Evolutionary conservation across 2,329 filamentous ascomycete species (phyloP), one percentile per base, ranked within the genome.

Genomic region (Aspergillus pseudoviridinutans): DNA sequence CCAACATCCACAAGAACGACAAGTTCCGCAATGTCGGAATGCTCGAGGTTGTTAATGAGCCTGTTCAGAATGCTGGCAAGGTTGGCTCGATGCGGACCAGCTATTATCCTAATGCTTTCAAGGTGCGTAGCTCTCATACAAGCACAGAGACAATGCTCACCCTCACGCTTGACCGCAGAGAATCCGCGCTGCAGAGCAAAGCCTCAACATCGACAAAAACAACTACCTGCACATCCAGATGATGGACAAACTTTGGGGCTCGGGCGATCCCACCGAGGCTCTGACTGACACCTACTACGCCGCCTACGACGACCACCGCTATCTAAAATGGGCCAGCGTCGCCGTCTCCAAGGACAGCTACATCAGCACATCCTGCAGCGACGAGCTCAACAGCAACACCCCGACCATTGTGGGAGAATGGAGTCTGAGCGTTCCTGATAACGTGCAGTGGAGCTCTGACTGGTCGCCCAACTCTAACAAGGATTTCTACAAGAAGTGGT

Each of bases 361-460:
- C 60, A 74, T 87, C 44, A 56, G 65, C 2, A 75, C 78, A 2
- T 81, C 80, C 1, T 87, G 84, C 71, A 73, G 64, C 10, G 73
- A 78, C 55, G 71, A 81, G 61, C 76, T 78, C 22, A 70, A 72
- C 49, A 70, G 71, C 14, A 76, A 78, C 64, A 72, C 64, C 41
- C 80, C 81, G 3, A 77, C 79, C 14, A 75, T 86, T 27, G 78
- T 87, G 1, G 84, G 84, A 32, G 85, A 87, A 67, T 87, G 82
- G 79, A 80, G 79, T 46, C 68, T 87, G 7, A 77, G 76, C 42
- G 78, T 83, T 1, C 79, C 81, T 9, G 78, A 80, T 59, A 67
- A 78, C 20, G 71, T 83, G 7, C 73, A 85, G 66, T 73, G 69
- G 65, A 78, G 66, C 1, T 57, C 66, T 2, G 79, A 75, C 27